Percentiles rank a stretch among this genome's conserved stretches.
These are phyloP conservation scores for Periconia sp. DNA, from an alignment of 2,329 filamentous ascomycete genomes.

Conservation along the genomic window DNA sequence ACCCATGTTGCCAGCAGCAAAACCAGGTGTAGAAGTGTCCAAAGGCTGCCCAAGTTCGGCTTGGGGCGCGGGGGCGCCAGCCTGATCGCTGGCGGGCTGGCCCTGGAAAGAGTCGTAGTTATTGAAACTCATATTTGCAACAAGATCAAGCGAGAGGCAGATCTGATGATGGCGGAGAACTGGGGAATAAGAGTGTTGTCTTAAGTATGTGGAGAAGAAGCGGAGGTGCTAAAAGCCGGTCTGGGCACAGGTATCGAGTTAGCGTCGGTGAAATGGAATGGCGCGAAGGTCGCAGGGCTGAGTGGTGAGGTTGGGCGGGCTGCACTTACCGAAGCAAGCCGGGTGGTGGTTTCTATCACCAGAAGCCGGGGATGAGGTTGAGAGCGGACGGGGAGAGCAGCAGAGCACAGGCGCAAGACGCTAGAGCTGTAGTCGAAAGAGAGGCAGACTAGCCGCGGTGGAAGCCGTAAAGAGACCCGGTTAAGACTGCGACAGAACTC, in stretches of 20 bases:
- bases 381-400: constrained; percentile 15
- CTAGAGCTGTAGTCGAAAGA: constrained; percentile 10
- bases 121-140: constrained; percentile 67
- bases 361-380: constrained; percentile 14
- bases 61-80: constrained; percentile 55
- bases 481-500: constrained; percentile 41
- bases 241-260: constrained; percentile 29
- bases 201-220: constrained; percentile 39
- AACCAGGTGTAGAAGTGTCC: constrained; percentile 59
- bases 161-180: not conserved
- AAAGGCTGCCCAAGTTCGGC: constrained; percentile 63
- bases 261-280: constrained; percentile 29
- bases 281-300: constrained; percentile 11
- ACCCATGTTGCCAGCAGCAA: constrained; percentile 57
- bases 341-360: constrained; percentile 19
- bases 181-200: constrained; percentile 24
- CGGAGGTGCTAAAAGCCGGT: constrained; percentile 24
- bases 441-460: constrained; percentile 8
- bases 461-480: constrained; percentile 30
- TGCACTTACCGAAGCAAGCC: constrained; percentile 36
- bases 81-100: constrained; percentile 59
- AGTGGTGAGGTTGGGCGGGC: constrained; percentile 16
- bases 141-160: constrained; percentile 19
- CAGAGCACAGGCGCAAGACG: constrained; percentile 28
- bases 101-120: constrained; percentile 69